Conservation (phyloP, 2,329 filamentous ascomycete species). For the Fusarium beomiforme region DNA sequence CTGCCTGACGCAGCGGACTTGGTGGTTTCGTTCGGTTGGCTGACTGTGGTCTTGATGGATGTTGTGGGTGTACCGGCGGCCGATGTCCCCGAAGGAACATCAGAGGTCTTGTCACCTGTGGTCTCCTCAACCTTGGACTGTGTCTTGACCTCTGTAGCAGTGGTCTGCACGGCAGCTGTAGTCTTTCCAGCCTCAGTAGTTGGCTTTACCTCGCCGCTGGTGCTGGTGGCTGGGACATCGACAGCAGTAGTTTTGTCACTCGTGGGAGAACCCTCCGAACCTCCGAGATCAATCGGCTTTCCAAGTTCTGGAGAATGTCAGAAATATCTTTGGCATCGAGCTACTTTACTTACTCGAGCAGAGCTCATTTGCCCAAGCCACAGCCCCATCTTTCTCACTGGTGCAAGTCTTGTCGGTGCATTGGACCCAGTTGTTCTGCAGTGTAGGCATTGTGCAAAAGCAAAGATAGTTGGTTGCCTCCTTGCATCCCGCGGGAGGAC, state of each 20-base stretch:
- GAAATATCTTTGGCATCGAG: fast-evolving
- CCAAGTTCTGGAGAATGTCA: slow-evolving; percentile 15
- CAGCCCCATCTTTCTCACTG: slow-evolving; percentile 11
- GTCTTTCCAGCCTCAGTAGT: neutral
- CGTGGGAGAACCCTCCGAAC: slow-evolving; percentile 1
- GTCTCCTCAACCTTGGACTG: neutral
- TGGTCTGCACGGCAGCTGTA: neutral
- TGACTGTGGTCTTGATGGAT: neutral
- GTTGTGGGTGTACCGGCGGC: neutral
- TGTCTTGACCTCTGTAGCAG: neutral
- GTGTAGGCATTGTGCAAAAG: slow-evolving; percentile 42
- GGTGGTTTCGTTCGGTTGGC: neutral
- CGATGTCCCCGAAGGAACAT: neutral
- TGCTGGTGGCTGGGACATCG: neutral
- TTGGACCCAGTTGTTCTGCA: slow-evolving; percentile 41
- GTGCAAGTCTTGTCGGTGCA: slow-evolving; percentile 29
- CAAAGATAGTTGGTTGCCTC: slow-evolving; percentile 46
- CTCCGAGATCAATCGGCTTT: slow-evolving; percentile 16
- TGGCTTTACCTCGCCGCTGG: neutral
- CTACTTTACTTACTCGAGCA: slow-evolving; percentile 43
- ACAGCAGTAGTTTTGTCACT: neutral
- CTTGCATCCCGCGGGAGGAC: slow-evolving; percentile 43
- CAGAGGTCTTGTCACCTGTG: neutral
- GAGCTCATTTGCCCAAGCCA: slow-evolving; percentile 40
- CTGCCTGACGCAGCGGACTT: neutral